Percentiles rank a stretch among this genome's conserved stretches.
Evolutionary conservation across 1,284 basidiomycete genomes (phyloP).

Genomic region (Filobasidium uniguttulatum): DNA sequence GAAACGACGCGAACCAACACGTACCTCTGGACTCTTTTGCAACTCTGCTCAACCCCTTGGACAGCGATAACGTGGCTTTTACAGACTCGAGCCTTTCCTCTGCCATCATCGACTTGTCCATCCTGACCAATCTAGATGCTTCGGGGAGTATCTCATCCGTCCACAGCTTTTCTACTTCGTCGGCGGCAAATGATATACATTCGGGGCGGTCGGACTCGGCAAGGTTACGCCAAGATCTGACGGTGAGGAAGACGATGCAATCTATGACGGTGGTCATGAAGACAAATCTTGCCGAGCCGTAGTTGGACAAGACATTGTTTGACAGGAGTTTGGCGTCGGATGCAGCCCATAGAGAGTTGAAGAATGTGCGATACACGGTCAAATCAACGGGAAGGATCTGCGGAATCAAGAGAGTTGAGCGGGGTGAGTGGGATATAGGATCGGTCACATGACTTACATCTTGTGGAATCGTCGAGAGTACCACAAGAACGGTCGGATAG

Average conservation of each 20-base stretch:
- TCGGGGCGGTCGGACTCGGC: conserved; percentile 13
- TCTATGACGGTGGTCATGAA: conserved; percentile 59
- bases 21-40: conserved; percentile 4
- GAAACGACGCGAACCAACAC: background rate
- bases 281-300: conserved; percentile 40
- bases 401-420: background rate
- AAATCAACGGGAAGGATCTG: conserved; percentile 33
- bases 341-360: conserved; percentile 62
- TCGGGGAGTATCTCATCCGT: conserved; percentile 30
- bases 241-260: conserved; percentile 48
- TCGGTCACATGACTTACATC: conserved; percentile 37
- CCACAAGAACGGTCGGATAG: conserved; percentile 61
- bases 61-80: conserved; percentile 3
- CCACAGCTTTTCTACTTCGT: conserved; percentile 15
- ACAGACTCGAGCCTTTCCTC: conserved; percentile 10
- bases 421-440: background rate
- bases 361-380: conserved; percentile 40
- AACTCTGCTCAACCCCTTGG: conserved; percentile 3
- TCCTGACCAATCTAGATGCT: conserved; percentile 4
- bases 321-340: conserved; percentile 51
- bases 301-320: conserved; percentile 42
- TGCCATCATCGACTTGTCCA: conserved; percentile 8
- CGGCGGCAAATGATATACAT: conserved; percentile 11
- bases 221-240: conserved; percentile 24
- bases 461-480: conserved; percentile 62